phyloP scores from a whole-genome alignment of 768 basidiomycete genomes.

The Sistotremastrum niveocremeum region DNA sequence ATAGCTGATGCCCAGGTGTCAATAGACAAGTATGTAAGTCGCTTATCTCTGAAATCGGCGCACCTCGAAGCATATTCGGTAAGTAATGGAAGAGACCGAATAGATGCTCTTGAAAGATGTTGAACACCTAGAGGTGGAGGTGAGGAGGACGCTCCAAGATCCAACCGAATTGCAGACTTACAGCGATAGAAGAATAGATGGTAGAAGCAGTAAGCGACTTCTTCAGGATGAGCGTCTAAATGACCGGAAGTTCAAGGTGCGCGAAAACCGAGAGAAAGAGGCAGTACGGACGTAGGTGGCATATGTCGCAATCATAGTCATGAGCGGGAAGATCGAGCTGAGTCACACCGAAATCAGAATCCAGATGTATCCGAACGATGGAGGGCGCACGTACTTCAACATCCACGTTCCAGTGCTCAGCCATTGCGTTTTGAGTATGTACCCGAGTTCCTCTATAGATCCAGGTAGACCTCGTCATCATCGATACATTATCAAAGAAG shows the following conservation, averaged over 20 bases:
- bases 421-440: no score
- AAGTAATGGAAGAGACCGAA: neutral
- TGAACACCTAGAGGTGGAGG: constrained; percentile 15
- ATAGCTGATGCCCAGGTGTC: no score
- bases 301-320: neutral
- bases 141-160: no score
- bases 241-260: no score
- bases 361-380: neutral
- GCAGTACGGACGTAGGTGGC: neutral
- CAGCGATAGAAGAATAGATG: constrained; percentile 10
- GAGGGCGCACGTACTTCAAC: neutral
- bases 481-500: constrained; percentile 9
- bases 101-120: constrained; percentile 19
- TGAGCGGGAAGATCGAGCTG: neutral
- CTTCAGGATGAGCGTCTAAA: no score
- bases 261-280: neutral
- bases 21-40: no score
- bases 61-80: no score
- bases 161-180: no score
- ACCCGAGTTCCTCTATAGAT: no score
- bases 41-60: no score
- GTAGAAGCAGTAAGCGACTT: constrained; percentile 5
- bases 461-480: no score
- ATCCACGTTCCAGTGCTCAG: no score
- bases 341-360: neutral